phyloP scores from a whole-genome alignment of 352 stramenopile genomes.

The Globisporangium paddicum region DNA sequence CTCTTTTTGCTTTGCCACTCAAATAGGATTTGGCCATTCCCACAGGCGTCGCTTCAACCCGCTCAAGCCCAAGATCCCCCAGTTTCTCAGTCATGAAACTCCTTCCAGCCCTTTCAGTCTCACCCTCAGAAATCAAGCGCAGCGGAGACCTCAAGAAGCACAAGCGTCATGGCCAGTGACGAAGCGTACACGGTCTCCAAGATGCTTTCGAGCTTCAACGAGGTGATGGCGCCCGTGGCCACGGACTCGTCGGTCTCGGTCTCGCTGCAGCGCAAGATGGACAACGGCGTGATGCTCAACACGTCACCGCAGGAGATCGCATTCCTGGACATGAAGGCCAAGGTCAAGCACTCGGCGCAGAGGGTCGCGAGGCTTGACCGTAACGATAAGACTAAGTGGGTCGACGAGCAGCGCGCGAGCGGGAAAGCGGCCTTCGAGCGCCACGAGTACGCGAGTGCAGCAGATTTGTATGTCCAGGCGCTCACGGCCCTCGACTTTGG shows the following conservation, averaged over 20 bases:
- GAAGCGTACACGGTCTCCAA: slow-evolving; percentile 80
- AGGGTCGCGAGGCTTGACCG: slow-evolving; percentile 35
- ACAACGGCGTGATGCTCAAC: slow-evolving; percentile 81
- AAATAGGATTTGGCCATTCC: neutral
- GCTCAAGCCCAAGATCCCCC: too few species aligned
- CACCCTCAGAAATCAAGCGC: neutral
- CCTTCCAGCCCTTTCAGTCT: neutral
- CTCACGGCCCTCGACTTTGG: slow-evolving; percentile 69
- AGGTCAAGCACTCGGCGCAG: slow-evolving; percentile 67
- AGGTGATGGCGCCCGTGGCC: slow-evolving; percentile 65
- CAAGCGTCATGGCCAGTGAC: slow-evolving; percentile 19
- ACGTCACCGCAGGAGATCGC: slow-evolving; percentile 70
- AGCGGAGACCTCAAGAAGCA: neutral
- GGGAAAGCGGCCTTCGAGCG: slow-evolving; percentile 56
- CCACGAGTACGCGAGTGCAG: slow-evolving; percentile 39
- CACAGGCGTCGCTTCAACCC: neutral
- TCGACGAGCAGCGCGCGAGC: slow-evolving; percentile 28
- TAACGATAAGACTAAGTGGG: slow-evolving; percentile 38
- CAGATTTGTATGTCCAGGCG: slow-evolving; percentile 65
- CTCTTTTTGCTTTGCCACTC: neutral
- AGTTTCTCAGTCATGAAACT: neutral
- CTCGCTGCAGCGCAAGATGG: slow-evolving; percentile 63
- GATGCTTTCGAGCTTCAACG: slow-evolving; percentile 81
- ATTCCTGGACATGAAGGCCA: slow-evolving; percentile 68
- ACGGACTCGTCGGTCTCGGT: slow-evolving; percentile 38